Percentiles rank a stretch among this genome's conserved stretches.
Conservation (phyloP, 495 filamentous ascomycete genomes). For the Xylaria sp. region DNA sequence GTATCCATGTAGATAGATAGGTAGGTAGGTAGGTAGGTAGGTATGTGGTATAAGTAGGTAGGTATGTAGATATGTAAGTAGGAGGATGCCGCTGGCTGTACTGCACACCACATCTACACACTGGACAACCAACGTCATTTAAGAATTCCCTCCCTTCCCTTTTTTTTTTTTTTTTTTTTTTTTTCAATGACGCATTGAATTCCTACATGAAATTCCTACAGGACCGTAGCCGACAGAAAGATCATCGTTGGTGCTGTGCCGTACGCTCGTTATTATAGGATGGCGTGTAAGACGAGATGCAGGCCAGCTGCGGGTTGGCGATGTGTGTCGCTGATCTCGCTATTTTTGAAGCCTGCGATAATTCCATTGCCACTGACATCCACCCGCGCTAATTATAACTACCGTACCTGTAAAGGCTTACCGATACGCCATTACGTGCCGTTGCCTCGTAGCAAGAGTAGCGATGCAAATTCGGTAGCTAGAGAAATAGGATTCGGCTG, state of each 20-base stretch:
- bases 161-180: too few species aligned
- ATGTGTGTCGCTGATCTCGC: not conserved
- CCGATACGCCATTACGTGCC: not conserved
- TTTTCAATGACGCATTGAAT: not conserved
- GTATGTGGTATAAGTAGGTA: too few species aligned
- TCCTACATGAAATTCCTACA: not conserved
- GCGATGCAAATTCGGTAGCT: not conserved
- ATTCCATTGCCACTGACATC: not conserved
- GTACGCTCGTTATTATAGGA: not conserved
- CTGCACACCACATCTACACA: not conserved
- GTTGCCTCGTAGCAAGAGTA: not conserved
- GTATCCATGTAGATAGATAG: too few species aligned
- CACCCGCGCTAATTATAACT: constrained; percentile 15
- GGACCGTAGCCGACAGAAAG: not conserved
- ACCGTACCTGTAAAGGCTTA: not conserved
- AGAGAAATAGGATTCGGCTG: not conserved
- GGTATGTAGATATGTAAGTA: too few species aligned
- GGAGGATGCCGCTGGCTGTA: too few species aligned
- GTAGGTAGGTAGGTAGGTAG: too few species aligned
- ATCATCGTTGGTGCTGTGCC: not conserved
- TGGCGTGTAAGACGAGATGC: not conserved
- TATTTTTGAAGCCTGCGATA: constrained; percentile 3
- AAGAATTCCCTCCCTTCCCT: not conserved
- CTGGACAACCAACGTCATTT: not conserved
- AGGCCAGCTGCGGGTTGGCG: not conserved